phyloP scores from a whole-genome alignment of 352 stramenopile species.

The Aphanomyces invadans region DNA sequence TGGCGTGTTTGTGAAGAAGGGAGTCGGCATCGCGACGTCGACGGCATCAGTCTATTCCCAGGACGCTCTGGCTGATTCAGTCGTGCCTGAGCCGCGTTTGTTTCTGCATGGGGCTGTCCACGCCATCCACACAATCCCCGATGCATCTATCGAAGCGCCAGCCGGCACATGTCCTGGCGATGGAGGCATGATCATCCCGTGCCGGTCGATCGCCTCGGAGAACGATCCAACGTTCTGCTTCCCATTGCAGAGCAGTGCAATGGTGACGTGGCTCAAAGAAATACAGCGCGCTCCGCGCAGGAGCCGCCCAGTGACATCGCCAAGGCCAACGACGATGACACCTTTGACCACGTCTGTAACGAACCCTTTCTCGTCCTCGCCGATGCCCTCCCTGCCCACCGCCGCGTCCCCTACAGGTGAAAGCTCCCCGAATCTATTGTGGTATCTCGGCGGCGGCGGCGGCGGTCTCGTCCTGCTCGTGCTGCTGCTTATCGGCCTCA shows the following conservation, averaged over 20 bases:
- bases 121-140: constrained; percentile 6
- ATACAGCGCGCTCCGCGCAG: not conserved
- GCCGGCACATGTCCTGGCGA: not conserved
- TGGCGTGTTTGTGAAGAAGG: not conserved
- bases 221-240: constrained; percentile 6
- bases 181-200: constrained; percentile 6
- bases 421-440: not conserved
- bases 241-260: not conserved
- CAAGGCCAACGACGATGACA: not conserved
- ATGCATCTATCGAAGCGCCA: not conserved
- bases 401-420: too few species aligned
- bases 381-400: too few species aligned
- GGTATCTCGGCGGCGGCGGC: not conserved
- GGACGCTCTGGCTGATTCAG: not conserved
- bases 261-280: not conserved
- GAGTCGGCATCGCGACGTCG: not conserved
- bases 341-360: too few species aligned
- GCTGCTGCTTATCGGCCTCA: not conserved
- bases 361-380: too few species aligned
- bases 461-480: not conserved
- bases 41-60: not conserved
- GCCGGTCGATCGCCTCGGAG: not conserved
- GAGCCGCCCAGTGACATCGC: not conserved
- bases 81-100: constrained; percentile 2
- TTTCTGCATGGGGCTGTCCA: not conserved